Evolutionary conservation across 169 alveolate genomes (phyloP), one percentile per base, ranked within the genome.

Genomic region (Eimeria maxima): DNA sequence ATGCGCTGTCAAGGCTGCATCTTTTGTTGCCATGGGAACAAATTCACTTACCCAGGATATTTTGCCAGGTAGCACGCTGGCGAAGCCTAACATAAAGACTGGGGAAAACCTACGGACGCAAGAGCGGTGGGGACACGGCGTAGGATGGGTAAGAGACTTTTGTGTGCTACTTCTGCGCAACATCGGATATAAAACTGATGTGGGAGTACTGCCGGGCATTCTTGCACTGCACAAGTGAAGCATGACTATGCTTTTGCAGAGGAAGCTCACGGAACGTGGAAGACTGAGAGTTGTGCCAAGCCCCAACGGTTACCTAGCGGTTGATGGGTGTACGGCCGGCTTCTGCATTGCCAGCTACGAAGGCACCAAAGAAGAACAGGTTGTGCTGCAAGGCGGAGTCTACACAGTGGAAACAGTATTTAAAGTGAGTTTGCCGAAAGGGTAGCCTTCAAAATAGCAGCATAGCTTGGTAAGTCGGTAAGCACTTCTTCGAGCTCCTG

Each of bases 271-370:
- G 81, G 94, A 87, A 44, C 94, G 94, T 29, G 94, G 94, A 29
- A 63, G 65, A 45, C 44, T 87, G 45, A 44, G 4, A 87, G 83
- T 44, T 10, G 81, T 50, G 13, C 63, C 94, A 18, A 87, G 33
- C 81, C 22, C 67, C 80, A 53, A 53, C 5, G 94, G 94, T 16
- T 71, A 27, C 74, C 76, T 94, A 73, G 94, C 57, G 11, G 33
- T 86, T 13, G 96, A 94, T 42, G 94, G 96, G 24, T 76, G 71
- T 74, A 53, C 90, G 29, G 69, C 91, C 10, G 96, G 93, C 55
- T 86, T 84, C 27, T 94, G 96, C 95, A 60, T 94, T 71, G 96
- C 96, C 53, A 84, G 95, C 38, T 94, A 94, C 91, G 96, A 94
- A 57, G 96, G 95, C 50, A 84, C 90, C 29, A 74, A 67, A 44